Base-by-base conservation (phyloP, 2,329 filamentous ascomycete genomes). In the Apiospora aurea region DNA sequence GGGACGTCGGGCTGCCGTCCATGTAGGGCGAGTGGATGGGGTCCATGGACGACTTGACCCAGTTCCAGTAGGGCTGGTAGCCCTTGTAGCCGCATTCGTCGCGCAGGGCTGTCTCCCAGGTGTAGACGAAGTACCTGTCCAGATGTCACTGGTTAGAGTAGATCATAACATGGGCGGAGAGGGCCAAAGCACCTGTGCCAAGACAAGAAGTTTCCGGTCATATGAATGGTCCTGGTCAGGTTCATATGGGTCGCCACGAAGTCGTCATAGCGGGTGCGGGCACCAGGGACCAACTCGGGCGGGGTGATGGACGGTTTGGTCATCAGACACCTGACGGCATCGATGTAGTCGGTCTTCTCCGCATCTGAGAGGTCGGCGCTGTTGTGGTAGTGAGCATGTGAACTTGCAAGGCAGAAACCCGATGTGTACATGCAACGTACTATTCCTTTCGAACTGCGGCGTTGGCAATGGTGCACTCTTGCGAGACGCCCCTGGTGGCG, bases 61-160 rank as follows among this genome's bases (percentile, higher is more conserved):
- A 82, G 72, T 81, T 79, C 81, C 81, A 83, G 77, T 83, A 85
- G 13, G 83, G 82, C 71, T 83, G 79, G n/a, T 79, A 76, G 53
- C 83, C 83, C 2, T 75, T 80, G 74, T 84, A 85, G 68, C 68
- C 68, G 49, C 68, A 69, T 47, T 69, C 68, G 68, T 69, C 68
- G 68, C 66, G 66, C n/a, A 68, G 66, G 66, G 66, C 66, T n/a
- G 21, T 69, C 68, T 69, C 68, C 34, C 34, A 69, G 4, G 47
- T 41, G 24, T 44, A 26, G 7, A 53, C 21, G 14, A 69, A 57
- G 5, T 69, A 69, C 26, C 66, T 68, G 46, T 11, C 24, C 21
- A 47, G n/a, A 46, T 38, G 21, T 34, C 38, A 7, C 2, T 68
- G 26, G 43, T 47, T n/a, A 68, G 43, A 18, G 2, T 13, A 3